phyloP scores from a whole-genome alignment of 306 rosid species.

The Alnus rubra region DNA sequence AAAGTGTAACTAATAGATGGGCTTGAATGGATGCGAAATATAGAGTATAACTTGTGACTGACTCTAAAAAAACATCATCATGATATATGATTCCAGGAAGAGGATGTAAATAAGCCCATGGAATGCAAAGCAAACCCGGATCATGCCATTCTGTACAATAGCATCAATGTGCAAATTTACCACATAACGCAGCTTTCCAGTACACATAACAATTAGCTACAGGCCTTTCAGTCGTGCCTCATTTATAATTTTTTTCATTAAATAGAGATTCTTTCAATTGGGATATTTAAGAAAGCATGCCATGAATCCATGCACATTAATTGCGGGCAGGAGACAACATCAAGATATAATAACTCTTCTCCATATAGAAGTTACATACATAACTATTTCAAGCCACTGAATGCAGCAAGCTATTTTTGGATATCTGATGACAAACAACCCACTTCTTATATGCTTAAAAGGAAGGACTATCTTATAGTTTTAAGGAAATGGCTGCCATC shows the following conservation, averaged over 20 bases:
- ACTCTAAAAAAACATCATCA: not conserved
- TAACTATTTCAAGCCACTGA: not conserved
- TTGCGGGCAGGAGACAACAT: not conserved
- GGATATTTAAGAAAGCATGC: not conserved
- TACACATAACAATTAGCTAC: constrained; percentile 2
- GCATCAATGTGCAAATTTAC: not conserved
- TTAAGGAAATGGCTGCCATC: not conserved
- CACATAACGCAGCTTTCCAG: not conserved
- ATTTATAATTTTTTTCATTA: not conserved
- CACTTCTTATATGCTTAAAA: not conserved
- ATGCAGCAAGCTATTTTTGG: not conserved
- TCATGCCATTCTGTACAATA: not conserved
- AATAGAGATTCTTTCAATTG: not conserved
- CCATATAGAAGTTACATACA: not conserved
- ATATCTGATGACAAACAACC: not conserved
- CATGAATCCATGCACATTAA: not conserved
- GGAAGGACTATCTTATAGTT: not conserved
- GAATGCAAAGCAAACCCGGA: constrained; percentile 9
- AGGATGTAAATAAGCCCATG: constrained; percentile 4
- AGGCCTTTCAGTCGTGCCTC: constrained; percentile 1
- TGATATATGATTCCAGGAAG: constrained; percentile 1
- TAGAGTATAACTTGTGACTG: not conserved
- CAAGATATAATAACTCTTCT: constrained; percentile 2
- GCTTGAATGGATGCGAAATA: not conserved
- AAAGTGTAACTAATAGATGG: not conserved